phyloP scores from a whole-genome alignment of 495 filamentous ascomycete species.

The Aspergillus baeticus region DNA sequence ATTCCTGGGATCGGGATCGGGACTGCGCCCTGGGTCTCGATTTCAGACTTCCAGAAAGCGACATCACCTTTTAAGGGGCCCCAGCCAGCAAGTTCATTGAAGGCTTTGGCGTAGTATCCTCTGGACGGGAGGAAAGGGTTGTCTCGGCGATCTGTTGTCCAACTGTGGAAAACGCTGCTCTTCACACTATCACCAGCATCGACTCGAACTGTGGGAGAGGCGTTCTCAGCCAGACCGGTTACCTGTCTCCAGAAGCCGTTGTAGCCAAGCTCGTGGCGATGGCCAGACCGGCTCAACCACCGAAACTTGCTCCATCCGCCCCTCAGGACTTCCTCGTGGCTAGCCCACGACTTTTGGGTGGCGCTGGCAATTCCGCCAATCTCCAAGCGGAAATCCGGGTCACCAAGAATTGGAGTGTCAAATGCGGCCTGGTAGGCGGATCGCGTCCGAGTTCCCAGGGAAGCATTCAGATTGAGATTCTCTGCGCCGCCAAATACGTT shows the following conservation, averaged over 20 bases:
- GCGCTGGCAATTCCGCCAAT: slow-evolving; percentile 75
- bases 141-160: slow-evolving; percentile 75
- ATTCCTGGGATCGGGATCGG: slow-evolving; percentile 68
- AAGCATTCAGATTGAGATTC: slow-evolving; percentile 78
- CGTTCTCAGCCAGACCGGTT: slow-evolving; percentile 68
- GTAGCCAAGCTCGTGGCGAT: slow-evolving; percentile 75
- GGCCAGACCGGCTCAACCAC: slow-evolving; percentile 61
- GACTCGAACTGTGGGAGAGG: slow-evolving; percentile 73
- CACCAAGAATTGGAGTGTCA: slow-evolving; percentile 72
- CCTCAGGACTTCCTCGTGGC: slow-evolving; percentile 86
- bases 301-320: slow-evolving; percentile 74
- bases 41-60: slow-evolving; percentile 81
- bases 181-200: slow-evolving; percentile 93
- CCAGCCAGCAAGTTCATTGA: slow-evolving; percentile 82
- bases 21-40: slow-evolving; percentile 73
- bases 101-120: slow-evolving; percentile 74
- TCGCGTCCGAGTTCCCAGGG: slow-evolving; percentile 81
- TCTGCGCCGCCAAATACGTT: slow-evolving; percentile 97
- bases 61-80: slow-evolving; percentile 86
- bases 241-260: slow-evolving; percentile 83
- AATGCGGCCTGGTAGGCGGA: slow-evolving; percentile 86
- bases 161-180: slow-evolving; percentile 78
- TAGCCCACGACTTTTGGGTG: slow-evolving; percentile 85
- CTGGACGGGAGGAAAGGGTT: slow-evolving; percentile 75
- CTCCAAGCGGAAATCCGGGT: slow-evolving; percentile 75